Evolutionary conservation across 2,329 filamentous ascomycete species (phyloP), one percentile per base, ranked within the genome.

Genomic region (Xylariaceae sp.): DNA sequence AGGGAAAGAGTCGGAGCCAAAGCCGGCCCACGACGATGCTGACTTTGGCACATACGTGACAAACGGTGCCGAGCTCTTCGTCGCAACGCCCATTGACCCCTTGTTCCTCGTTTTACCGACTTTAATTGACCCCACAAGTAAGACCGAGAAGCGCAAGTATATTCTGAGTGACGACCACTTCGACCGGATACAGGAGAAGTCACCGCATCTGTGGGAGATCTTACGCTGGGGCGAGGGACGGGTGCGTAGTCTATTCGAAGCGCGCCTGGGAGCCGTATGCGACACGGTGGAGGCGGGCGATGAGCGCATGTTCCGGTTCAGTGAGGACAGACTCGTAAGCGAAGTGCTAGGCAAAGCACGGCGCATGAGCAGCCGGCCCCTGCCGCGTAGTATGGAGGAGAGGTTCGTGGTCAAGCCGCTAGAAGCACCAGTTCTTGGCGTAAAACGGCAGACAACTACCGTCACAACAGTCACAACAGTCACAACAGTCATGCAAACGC

Each of bases 331-430:
- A 67, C 80, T 97, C 1, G 66, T 88, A 6, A 67, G 72, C 2
- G 79, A 87, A 50, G 67, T 97, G 1, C 58, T 92, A 6, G 67
- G 72, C 15, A 97, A 97, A 71, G 91, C 92, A 4, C 78, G 80
- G 56, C 78, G 78, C 4, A 88, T 95, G 79, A 58, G 78, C 80
- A n/a, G 72, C 75, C 4, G 75, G 73, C 84, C 85, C 0, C 74
- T 97, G 8, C 92, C 94, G 1, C 74, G 77, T 6, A 96, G 88
- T 63, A 82, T 99, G 79, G 93, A 97, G 68, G 89, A 94, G 40
- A 87, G 84, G 35, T 95, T 96, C 63, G 84, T 99, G 7, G 82
- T 80, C 45, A 87, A 87, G 65, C 82, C 82, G 2, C 77, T 99
- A 4, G 89, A 94, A 62, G 82, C 86, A 4, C 93, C 94, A 0